Base-by-base conservation (phyloP, 148 eudicot species). In the Agrostemma githago region DNA sequence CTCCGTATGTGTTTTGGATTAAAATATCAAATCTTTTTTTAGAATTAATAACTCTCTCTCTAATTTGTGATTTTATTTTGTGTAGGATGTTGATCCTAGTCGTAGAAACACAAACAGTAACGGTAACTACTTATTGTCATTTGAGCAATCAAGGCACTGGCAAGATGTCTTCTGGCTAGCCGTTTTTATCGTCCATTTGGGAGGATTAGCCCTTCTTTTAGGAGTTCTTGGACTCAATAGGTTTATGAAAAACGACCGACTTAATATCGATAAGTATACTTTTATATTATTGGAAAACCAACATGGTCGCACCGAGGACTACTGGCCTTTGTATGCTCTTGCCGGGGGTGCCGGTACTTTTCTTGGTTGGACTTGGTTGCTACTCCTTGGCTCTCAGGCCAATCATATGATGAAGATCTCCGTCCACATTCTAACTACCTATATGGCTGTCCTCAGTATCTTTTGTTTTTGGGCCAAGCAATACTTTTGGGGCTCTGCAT, bases 311-410 rank as follows among this genome's bases (percentile, higher is more conserved):
- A 92, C 97, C 3, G 98, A 92, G 82, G 83, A 90, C 78, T 95
- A 86, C 74, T 95, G 98, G 98, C 97, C 96, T 5, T 79, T 92
- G 59, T 95, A 95, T 69, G 96, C 90, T n/a, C 85, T 87, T 78
- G 98, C 97, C 84, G 96, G 92, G 80, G 96, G 90, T 39, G 84
- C 79, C 67, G 97, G 96, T 68, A 84, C 92, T 38, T 78, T 86
- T 83, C 88, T 95, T 63, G 98, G 96, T 69, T 87, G 96, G 86
- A 80, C 84, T 74, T 95, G 98, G 98, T 74, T 95, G 80, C 66
- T 87, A 64, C 76, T 95, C 81, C 92, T 95, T 48, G 97, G 96
- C 64, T 90, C 88, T 9, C 92, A 88, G 66, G 93, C 90, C 40
- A 87, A 71, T 74, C 89, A 87, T 76, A 90, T 95, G 89, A 90